Percentiles rank a stretch among this genome's conserved stretches.
These are phyloP conservation scores for Exophiala lecanii-corni DNA, from an alignment of 2,329 filamentous ascomycete species.

Conservation along the genomic window DNA sequence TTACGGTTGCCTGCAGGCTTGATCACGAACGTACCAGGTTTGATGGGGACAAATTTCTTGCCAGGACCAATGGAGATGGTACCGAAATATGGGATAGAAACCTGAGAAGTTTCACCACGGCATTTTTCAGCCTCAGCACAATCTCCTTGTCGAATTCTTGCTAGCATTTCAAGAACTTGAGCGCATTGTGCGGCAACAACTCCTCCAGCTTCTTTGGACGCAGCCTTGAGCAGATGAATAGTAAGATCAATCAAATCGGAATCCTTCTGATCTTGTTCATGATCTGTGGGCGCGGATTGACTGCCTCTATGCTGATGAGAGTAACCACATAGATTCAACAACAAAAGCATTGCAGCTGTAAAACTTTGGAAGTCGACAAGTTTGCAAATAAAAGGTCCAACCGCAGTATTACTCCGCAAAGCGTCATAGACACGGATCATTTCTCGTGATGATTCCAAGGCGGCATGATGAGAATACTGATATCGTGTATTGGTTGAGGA, in stretches of 20 bases:
- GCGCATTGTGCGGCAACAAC: slow-evolving; percentile 42
- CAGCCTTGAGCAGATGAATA: slow-evolving; percentile 31
- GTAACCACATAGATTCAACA: slow-evolving; percentile 40
- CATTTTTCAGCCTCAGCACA: slow-evolving; percentile 1
- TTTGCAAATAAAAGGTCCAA: slow-evolving; percentile 40
- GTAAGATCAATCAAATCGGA: slow-evolving; percentile 35
- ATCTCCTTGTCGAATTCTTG: slow-evolving; percentile 25
- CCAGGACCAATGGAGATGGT: slow-evolving; percentile 37
- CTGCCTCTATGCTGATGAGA: slow-evolving; percentile 26
- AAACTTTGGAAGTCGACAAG: slow-evolving; percentile 47
- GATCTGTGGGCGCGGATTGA: slow-evolving; percentile 18
- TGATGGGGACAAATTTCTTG: slow-evolving; percentile 29
- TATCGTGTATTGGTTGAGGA: slow-evolving; percentile 34
- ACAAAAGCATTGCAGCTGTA: slow-evolving; percentile 41
- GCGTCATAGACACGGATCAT: slow-evolving; percentile 37
- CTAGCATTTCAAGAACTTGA: slow-evolving; percentile 38
- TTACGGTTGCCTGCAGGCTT: slow-evolving; percentile 4
- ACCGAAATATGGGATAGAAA: slow-evolving; percentile 45
- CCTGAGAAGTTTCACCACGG: slow-evolving; percentile 32
- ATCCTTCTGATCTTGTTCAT: slow-evolving; percentile 34
- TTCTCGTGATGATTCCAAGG: slow-evolving; percentile 40
- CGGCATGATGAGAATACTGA: slow-evolving; percentile 36
- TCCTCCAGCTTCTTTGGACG: slow-evolving; percentile 34
- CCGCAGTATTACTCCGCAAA: slow-evolving; percentile 29
- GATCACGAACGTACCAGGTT: slow-evolving; percentile 21